Percentiles rank a stretch among this genome's conserved stretches.
These are phyloP conservation scores for Mrakia hoshinonis DNA, from an alignment of 768 basidiomycete genomes.

Conservation along the genomic window DNA sequence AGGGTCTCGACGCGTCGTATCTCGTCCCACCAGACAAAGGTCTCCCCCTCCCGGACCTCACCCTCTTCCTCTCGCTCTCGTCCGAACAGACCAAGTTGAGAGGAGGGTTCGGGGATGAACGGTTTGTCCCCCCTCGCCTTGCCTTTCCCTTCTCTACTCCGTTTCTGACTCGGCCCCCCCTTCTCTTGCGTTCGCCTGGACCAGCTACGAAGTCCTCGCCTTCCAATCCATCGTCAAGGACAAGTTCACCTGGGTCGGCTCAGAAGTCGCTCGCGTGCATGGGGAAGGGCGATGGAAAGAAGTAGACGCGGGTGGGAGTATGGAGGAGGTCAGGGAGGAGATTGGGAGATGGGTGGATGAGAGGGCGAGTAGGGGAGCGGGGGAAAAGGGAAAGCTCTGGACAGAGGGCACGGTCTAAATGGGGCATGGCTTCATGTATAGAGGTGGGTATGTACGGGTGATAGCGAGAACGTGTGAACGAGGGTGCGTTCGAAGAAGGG, in stretches of 20 bases:
- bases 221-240: constrained; percentile 22
- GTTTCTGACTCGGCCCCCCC: not conserved
- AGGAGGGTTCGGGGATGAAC: constrained; percentile 75
- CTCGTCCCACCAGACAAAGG: constrained; percentile 76
- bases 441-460: not conserved
- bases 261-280: not conserved
- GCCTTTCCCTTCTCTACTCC: not conserved
- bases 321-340: constrained; percentile 15
- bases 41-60: constrained; percentile 80
- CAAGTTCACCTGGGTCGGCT: constrained; percentile 19
- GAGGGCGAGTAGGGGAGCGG: not conserved
- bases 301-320: constrained; percentile 20
- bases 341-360: not conserved
- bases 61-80: constrained; percentile 73
- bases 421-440: not conserved
- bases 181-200: too few relatives aligned
- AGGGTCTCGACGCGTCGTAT: constrained; percentile 66
- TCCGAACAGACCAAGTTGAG: constrained; percentile 59
- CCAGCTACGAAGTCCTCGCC: constrained; percentile 16
- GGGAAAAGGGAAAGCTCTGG: constrained; percentile 1
- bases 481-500: too few relatives aligned
- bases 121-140: constrained; percentile 42
- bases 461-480: not conserved
- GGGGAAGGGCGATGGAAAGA: constrained; percentile 14
- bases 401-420: not conserved